Conservation (phyloP, 2,329 filamentous ascomycete genomes). For the Nothophaeocryptopus gaeumannii region DNA sequence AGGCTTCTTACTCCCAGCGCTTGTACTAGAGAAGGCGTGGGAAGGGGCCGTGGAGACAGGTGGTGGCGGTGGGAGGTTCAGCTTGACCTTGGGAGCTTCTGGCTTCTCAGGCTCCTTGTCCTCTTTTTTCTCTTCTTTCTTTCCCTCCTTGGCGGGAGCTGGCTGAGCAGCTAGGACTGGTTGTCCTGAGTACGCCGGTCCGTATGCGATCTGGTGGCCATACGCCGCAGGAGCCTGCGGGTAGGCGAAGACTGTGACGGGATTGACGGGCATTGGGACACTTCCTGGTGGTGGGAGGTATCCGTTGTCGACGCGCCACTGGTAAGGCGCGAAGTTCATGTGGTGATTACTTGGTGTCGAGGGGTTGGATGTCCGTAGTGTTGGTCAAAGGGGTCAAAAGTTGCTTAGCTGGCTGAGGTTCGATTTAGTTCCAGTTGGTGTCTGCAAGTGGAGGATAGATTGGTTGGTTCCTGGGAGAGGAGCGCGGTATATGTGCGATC, state of each 20-base stretch:
- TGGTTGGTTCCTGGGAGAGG: neutral
- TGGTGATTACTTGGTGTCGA: slow-evolving; percentile 1
- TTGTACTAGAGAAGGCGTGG: slow-evolving; percentile 7
- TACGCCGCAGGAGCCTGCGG: slow-evolving; percentile 26
- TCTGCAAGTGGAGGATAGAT: slow-evolving; percentile 1
- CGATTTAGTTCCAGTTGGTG: slow-evolving; percentile 2
- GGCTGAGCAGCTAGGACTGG: slow-evolving; percentile 8
- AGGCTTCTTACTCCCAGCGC: no score
- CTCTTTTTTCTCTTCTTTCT: slow-evolving; percentile 1
- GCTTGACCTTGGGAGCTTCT: neutral
- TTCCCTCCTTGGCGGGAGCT: neutral
- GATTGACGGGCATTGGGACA: slow-evolving; percentile 9
- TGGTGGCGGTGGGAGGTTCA: neutral
- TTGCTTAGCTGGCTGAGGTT: neutral
- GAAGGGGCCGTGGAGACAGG: neutral
- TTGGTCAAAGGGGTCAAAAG: neutral
- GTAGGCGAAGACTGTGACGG: slow-evolving; percentile 3
- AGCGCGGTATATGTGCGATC: neutral
- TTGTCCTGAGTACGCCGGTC: slow-evolving; percentile 1
- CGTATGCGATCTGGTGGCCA: slow-evolving; percentile 6
- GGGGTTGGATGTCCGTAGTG: neutral
- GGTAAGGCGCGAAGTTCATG: slow-evolving; percentile 28
- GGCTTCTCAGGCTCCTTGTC: slow-evolving; percentile 6
- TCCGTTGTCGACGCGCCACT: slow-evolving; percentile 25
- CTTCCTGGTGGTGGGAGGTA: slow-evolving; percentile 23